Evolutionary conservation across 75 land plant genomes (phyloP), one percentile per base, ranked within the genome.

Genomic region (Adiantum capillusveneris): DNA sequence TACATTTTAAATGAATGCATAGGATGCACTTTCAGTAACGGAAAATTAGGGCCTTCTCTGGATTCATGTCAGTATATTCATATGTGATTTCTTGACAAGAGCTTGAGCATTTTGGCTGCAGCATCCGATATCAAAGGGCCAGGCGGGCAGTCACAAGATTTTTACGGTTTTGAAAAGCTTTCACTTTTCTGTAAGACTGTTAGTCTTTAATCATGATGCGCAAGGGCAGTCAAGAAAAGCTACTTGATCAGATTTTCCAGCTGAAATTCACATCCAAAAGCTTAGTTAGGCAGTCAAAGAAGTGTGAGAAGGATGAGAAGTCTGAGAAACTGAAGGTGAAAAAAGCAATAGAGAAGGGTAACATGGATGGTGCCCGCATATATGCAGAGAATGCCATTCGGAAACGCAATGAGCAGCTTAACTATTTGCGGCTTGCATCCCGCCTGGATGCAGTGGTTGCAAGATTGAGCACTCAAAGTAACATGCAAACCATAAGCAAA

Each of bases 261-360:
- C 78, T 90, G 57, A 90, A 90, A 53, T 75, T 90, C 73, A 90
- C 96, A 7, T 64, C 93, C 26, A 90, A 90, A 60, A 66, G 78
- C 24, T 84, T 90, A 19, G 82, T 75, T 26, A 81, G 96, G 21
- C 87, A 87, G 71, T 65, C 96, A 2, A 70, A 68, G 27, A 90
- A 90, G 56, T 83, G 96, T 78, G 96, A 90, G 68, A 80, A 86
- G 82, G 96, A 87, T 55, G 96, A 90, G 78, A 90, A 87, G 51
- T 44, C 73, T 18, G 87, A 87, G 82, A 90, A 90, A 62, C 74
- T 87, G 30, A 90, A 90, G 69, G 81, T 90, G 19, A 90, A 90
- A 75, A 90, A 90, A 59, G 96, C 96, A 50, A 90, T 87, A 52
- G 96, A 90, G 74, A 90, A 90, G 69, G 70, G 70, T 0, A 68